Percentiles rank a stretch among this genome's conserved stretches.
Conservation (phyloP, 768 basidiomycete genomes). For the Galerina sulciceps region DNA sequence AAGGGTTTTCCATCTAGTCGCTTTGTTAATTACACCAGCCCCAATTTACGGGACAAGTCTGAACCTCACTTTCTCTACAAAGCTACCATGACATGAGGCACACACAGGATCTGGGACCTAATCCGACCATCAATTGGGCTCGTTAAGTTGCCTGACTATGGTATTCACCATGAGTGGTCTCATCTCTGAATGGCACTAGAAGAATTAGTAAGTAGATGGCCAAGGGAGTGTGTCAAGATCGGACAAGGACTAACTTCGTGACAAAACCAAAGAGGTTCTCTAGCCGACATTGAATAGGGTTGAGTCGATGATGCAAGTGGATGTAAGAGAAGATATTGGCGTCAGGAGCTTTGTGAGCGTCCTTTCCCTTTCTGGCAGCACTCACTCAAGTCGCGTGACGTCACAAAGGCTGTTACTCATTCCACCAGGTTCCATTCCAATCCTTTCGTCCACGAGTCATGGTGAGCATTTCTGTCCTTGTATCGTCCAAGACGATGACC, state of each 20-base stretch:
- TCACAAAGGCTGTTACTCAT: conserved; percentile 10
- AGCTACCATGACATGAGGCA: conserved; percentile 78
- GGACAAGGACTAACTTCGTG: conserved; percentile 55
- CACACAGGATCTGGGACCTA: conserved; percentile 85
- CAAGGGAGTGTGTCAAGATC: neutral
- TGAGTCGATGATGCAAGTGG: neutral
- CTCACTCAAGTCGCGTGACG: conserved; percentile 17
- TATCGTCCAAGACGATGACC: conserved; percentile 41
- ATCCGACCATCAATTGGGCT: conserved; percentile 8
- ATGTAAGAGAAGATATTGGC: conserved; percentile 5
- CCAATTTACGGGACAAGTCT: conserved; percentile 12
- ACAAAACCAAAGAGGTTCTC: conserved; percentile 81
- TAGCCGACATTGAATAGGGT: conserved; percentile 55
- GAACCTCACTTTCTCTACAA: conserved; percentile 74
- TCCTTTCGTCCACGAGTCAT: conserved; percentile 6
- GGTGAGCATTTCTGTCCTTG: conserved; percentile 26
- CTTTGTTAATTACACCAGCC: conserved; percentile 4
- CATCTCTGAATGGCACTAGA: conserved; percentile 88
- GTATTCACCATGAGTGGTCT: conserved; percentile 75
- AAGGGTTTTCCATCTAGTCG: conserved; percentile 70
- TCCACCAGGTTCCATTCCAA: conserved; percentile 18
- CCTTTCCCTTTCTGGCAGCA: conserved; percentile 10
- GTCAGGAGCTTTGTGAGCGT: neutral
- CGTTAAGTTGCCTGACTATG: neutral
- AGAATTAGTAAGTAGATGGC: conserved; percentile 8